Base-by-base conservation (phyloP, 345 rosid species). In the Eutrema heterophyllum region DNA sequence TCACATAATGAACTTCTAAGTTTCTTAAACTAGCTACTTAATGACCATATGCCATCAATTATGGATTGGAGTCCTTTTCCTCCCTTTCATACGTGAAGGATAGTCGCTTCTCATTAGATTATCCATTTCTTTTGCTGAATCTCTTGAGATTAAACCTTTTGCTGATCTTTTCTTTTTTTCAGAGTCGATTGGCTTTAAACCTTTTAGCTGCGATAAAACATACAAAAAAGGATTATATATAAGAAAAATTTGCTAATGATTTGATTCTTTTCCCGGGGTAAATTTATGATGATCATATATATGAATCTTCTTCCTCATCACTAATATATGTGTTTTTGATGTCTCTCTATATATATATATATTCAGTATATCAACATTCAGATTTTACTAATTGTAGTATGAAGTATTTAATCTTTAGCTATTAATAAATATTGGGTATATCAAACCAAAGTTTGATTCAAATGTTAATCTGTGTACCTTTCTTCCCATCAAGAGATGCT, bases 61-160 rank as follows among this genome's bases (percentile, higher is more conserved):
- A 48, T 77, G 80, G 44, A 77, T 65, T 24, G 80, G 80, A 44
- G 56, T 70, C 63, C 80, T 77, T 56, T 77, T 77, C 62, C 72
- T 77, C 21, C 76, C 76, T 65, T 49, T 77, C 72, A 77, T 55
- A 40, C 76, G 76, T 49, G 49, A 41, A 56, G 80, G 54, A 65
- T 77, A 77, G n/a, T 77, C 80, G 9, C 64, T 24, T 39, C 62
- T 57, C 80, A 64, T 77, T 33, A 77, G 62, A 32, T 77, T 65
- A 40, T 71, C 76, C 5, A 77, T 48, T 33, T 50, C 76, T 58
- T 27, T 55, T 64, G 27, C 55, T 36, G 64, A 44, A 9, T 69
- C 59, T 38, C 2, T 45, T 12, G 70, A 62, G 12, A 0, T 10
- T 61, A 61, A 33, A 1, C 44, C 59, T 51, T 69, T 63, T n/a